Percentiles rank a stretch among this genome's conserved stretches.
Conservation (phyloP, 2,329 filamentous ascomycete genomes). For the Colletotrichum graminicola region DNA sequence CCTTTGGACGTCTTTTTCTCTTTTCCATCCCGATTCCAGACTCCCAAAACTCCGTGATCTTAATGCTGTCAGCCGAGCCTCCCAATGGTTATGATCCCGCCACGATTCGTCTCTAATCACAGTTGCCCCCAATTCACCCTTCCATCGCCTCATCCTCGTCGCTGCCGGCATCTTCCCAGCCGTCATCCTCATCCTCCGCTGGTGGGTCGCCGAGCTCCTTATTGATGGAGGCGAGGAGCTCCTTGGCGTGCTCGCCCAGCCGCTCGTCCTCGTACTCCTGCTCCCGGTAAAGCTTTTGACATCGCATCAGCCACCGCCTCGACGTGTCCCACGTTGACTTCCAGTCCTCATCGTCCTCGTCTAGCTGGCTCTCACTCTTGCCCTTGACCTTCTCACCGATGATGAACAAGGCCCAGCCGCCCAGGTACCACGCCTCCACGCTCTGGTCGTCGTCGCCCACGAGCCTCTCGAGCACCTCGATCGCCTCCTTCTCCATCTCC, state of each 20-base stretch:
- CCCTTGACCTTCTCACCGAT: constrained; percentile 76
- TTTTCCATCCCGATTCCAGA: constrained; percentile 22
- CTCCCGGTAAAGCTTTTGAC: constrained; percentile 80
- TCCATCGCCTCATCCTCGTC: constrained; percentile 66
- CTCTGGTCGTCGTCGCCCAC: constrained; percentile 92
- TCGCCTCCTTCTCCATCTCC: constrained; percentile 84
- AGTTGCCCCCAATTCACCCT: constrained; percentile 45
- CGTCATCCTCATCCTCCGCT: constrained; percentile 66
- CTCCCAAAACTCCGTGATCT: constrained; percentile 21
- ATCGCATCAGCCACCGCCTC: constrained; percentile 85
- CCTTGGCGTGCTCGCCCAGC: constrained; percentile 79
- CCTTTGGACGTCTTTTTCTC: constrained; percentile 8
- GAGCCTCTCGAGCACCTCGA: constrained; percentile 86
- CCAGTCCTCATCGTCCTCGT: constrained; percentile 62
- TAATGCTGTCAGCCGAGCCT: neutral
- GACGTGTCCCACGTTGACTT: constrained; percentile 78
- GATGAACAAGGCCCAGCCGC: constrained; percentile 91
- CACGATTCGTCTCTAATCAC: neutral
- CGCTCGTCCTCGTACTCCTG: constrained; percentile 89
- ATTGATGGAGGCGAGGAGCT: constrained; percentile 75
- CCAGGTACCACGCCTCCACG: constrained; percentile 96
- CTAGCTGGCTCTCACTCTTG: constrained; percentile 43
- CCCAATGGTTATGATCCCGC: neutral
- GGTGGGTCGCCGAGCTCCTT: constrained; percentile 72
- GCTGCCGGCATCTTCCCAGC: constrained; percentile 60